A percentile compares a stretch with the other conserved stretches of the same genome.
Conservation (phyloP, 1,139 yeast genomes). For the Pichia kudriavzevii region DNA sequence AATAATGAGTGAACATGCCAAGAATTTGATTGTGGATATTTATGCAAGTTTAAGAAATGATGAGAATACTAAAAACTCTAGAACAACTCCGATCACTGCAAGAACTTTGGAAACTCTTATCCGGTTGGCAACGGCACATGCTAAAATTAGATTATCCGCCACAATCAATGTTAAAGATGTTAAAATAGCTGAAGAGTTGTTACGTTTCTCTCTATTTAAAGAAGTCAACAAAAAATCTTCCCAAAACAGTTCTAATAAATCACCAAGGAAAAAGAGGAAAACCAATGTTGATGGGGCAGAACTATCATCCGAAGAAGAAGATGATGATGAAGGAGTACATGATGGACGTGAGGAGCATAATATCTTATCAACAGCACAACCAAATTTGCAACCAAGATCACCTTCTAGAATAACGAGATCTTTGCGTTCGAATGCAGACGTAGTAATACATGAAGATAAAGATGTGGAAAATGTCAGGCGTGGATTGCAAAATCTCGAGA, state of each 20-base stretch:
- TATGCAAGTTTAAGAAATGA: slow-evolving; percentile 84
- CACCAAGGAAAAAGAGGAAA: slow-evolving; percentile 27
- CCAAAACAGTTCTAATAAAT: slow-evolving; percentile 11
- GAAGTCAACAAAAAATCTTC: slow-evolving; percentile 39
- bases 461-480: slow-evolving; percentile 20
- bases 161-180: slow-evolving; percentile 76
- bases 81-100: slow-evolving; percentile 94
- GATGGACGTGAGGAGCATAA: neutral
- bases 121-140: slow-evolving; percentile 95
- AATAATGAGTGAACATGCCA: slow-evolving; percentile 67
- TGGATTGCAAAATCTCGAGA: slow-evolving; percentile 20
- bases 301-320: slow-evolving; percentile 14
- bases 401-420: slow-evolving; percentile 6
- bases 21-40: slow-evolving; percentile 71
- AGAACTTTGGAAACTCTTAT: slow-evolving; percentile 95
- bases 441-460: slow-evolving; percentile 21
- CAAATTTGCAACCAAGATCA: slow-evolving; percentile 1
- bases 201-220: slow-evolving; percentile 80
- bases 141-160: slow-evolving; percentile 80
- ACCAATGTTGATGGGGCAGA: slow-evolving; percentile 11
- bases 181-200: slow-evolving; percentile 72
- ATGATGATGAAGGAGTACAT: slow-evolving; percentile 3
- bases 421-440: slow-evolving; percentile 8
- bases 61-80: slow-evolving; percentile 62
- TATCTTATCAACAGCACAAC: slow-evolving; percentile 1